These are phyloP conservation scores for Penicillium sp. DNA, from an alignment of 2,329 filamentous ascomycete species.

Conservation along the genomic window DNA sequence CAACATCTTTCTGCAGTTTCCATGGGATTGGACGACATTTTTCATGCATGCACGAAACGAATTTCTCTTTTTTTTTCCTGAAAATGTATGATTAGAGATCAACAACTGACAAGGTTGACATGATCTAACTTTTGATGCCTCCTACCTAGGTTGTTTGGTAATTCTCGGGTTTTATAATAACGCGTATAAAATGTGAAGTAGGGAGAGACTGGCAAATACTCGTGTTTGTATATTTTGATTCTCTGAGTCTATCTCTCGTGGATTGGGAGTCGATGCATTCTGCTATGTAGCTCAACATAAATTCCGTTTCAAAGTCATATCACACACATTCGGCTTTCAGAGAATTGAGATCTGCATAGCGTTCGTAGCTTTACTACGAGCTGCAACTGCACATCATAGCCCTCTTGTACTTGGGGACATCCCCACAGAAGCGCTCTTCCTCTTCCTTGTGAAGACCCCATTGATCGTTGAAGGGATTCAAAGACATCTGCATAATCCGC, in stretches of 20 bases:
- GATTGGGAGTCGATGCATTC: neutral
- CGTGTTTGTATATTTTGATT: neutral
- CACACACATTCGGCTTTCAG: neutral
- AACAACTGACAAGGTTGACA: constrained; percentile 14
- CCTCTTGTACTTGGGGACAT: constrained; percentile 74
- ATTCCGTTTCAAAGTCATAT: neutral
- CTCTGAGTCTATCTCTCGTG: neutral
- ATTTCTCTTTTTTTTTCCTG: constrained; percentile 12
- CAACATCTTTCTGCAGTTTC: constrained; percentile 17
- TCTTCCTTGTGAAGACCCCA: constrained; percentile 63
- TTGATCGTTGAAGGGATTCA: constrained; percentile 78
- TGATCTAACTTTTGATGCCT: constrained; percentile 28
- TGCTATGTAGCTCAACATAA: neutral
- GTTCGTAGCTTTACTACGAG: constrained; percentile 53
- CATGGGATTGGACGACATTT: constrained; percentile 9
- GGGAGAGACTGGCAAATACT: constrained; percentile 1
- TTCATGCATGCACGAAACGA: constrained; percentile 16
- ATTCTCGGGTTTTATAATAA: constrained; percentile 19
- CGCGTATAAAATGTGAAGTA: constrained; percentile 6
- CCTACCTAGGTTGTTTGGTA: constrained; percentile 20
- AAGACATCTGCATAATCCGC: constrained; percentile 75
- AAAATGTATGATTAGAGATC: constrained; percentile 16
- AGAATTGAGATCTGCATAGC: neutral
- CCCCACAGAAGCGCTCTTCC: constrained; percentile 78
- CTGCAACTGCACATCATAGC: constrained; percentile 95